Conservation (phyloP, 2,329 filamentous ascomycete species). For the Seiridium cupressi region DNA sequence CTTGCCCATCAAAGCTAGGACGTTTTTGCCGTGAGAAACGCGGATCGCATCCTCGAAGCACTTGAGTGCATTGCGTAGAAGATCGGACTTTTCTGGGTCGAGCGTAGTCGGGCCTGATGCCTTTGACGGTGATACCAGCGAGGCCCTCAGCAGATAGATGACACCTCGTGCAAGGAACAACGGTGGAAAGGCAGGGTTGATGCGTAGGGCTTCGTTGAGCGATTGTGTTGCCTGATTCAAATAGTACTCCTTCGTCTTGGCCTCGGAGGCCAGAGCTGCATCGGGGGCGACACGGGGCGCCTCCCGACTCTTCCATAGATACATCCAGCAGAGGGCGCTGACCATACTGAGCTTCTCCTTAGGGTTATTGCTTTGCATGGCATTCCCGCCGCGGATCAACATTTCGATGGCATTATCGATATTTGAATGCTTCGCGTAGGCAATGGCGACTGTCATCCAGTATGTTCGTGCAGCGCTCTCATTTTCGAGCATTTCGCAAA, state of each 20-base stretch:
- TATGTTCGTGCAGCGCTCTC: constrained; percentile 88
- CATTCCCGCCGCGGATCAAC: constrained; percentile 70
- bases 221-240: constrained; percentile 86
- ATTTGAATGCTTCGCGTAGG: constrained; percentile 94
- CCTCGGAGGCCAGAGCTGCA: constrained; percentile 63
- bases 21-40: constrained; percentile 80
- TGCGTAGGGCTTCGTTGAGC: constrained; percentile 90
- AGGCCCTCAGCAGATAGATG: constrained; percentile 82
- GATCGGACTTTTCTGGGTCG: constrained; percentile 74
- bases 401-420: constrained; percentile 79
- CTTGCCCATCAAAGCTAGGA: constrained; percentile 89
- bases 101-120: constrained; percentile 57
- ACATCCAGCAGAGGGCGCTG: constrained; percentile 85
- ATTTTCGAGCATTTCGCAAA: constrained; percentile 92
- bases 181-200: constrained; percentile 89
- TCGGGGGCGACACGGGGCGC: constrained; percentile 65
- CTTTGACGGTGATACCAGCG: constrained; percentile 74
- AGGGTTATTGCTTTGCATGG: constrained; percentile 66
- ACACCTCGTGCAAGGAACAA: constrained; percentile 90
- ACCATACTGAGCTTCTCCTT: constrained; percentile 85
- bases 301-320: constrained; percentile 83
- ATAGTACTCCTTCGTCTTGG: constrained; percentile 90
- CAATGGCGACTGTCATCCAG: constrained; percentile 97
- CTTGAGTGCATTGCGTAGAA: constrained; percentile 81
- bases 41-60: constrained; percentile 93